A percentile compares a stretch with the other conserved stretches of the same genome.
Evolutionary conservation across 306 rosid species (phyloP).

Genomic region (Lathyrus sativus): DNA sequence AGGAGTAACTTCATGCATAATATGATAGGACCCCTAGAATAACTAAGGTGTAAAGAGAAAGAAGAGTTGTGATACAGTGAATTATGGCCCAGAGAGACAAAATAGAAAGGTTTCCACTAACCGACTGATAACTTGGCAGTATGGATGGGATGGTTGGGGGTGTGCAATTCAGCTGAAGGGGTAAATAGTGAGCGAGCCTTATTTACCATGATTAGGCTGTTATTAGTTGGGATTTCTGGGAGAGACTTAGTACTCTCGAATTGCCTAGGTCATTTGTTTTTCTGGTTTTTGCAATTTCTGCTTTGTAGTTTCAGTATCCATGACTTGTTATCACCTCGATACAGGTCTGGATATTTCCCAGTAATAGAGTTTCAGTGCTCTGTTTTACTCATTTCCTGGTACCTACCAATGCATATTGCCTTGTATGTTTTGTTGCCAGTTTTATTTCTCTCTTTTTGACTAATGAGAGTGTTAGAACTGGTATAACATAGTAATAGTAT

Average conservation of each 20-base stretch:
- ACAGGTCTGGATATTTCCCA: background rate
- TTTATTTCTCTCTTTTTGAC: too few relatives aligned
- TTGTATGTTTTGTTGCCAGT: too few relatives aligned
- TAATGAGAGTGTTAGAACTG: too few relatives aligned
- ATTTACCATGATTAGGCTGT: background rate
- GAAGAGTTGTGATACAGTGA: background rate
- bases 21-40: background rate
- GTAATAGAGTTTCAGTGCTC: background rate
- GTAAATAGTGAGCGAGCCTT: background rate
- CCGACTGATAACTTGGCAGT: background rate
- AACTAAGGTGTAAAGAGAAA: background rate
- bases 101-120: slow-evolving; percentile 2
- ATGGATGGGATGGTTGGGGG: background rate
- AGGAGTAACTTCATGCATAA: background rate
- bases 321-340: background rate
- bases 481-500: too few relatives aligned
- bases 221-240: background rate
- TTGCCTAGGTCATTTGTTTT: background rate
- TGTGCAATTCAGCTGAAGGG: background rate
- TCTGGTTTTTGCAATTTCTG: slow-evolving; percentile 5
- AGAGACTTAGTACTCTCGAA: background rate
- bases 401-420: background rate
- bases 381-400: background rate
- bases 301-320: slow-evolving; percentile 2
- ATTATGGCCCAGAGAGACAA: background rate